These are phyloP conservation scores for Candida adriatica DNA, from an alignment of 805 yeast genomes.

Conservation along the genomic window DNA sequence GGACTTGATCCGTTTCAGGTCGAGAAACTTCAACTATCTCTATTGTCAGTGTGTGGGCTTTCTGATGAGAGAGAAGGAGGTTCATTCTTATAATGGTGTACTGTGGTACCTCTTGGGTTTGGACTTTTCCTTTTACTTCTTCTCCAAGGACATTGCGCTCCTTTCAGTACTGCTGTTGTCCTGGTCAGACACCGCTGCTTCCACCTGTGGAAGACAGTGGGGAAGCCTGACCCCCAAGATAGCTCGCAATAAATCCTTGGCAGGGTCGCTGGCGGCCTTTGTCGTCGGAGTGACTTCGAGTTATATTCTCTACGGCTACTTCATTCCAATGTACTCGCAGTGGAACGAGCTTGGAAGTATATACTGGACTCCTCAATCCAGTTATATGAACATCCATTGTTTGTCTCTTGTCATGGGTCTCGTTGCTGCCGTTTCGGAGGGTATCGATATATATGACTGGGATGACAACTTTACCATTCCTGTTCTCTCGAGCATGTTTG, in stretches of 20 bases:
- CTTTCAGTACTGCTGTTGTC: conserved; percentile 75
- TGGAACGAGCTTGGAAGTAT: conserved; percentile 52
- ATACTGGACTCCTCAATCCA: conserved; percentile 58
- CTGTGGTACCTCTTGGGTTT: conserved; percentile 83
- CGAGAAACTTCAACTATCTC: conserved; percentile 52
- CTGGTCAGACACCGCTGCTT: conserved; percentile 98
- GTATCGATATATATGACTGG: conserved; percentile 63
- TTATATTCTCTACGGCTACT: conserved; percentile 61
- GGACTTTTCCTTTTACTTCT: conserved; percentile 57
- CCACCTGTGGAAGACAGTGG: conserved; percentile 81
- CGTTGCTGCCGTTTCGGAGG: conserved; percentile 83
- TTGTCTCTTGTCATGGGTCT: conserved; percentile 65
- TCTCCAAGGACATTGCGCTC: conserved; percentile 75
- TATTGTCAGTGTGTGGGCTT: conserved; percentile 70
- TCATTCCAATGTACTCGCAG: conserved; percentile 55
- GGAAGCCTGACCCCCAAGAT: conserved; percentile 82
- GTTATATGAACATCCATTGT: conserved; percentile 43
- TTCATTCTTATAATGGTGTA: conserved; percentile 71
- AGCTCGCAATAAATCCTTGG: conserved; percentile 70
- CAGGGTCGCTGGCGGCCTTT: conserved; percentile 88
- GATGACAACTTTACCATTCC: conserved; percentile 97
- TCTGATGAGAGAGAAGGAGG: conserved; percentile 80
- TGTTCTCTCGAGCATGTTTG: conserved; percentile 64
- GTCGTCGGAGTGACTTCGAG: conserved; percentile 62
- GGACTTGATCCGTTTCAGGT: conserved; percentile 63